These are phyloP conservation scores for Exophiala oligosperma DNA, from an alignment of 2,329 filamentous ascomycete species.

Conservation along the genomic window DNA sequence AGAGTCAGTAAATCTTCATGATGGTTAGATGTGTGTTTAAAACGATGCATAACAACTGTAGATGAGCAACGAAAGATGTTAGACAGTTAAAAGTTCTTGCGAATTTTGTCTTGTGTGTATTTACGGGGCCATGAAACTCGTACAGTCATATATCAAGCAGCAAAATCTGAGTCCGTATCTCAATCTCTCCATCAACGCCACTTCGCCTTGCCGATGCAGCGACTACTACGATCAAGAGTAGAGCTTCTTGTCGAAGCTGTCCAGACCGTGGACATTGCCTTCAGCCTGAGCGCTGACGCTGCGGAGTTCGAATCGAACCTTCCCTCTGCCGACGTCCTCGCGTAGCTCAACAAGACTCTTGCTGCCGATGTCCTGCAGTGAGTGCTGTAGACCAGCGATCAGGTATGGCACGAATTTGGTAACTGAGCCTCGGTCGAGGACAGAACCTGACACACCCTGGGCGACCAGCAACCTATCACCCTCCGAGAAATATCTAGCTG, in stretches of 20 bases:
- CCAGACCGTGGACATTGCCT: slow-evolving; percentile 93
- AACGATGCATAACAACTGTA: no score
- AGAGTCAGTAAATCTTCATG: no score
- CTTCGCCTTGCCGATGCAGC: slow-evolving; percentile 6
- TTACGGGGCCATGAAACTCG: background rate
- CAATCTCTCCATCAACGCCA: slow-evolving; percentile 4
- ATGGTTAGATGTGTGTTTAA: no score
- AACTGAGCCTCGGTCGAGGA: slow-evolving; percentile 66
- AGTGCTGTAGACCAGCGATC: slow-evolving; percentile 93
- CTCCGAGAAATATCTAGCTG: slow-evolving; percentile 97
- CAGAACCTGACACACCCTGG: slow-evolving; percentile 84
- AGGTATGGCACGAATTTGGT: slow-evolving; percentile 96
- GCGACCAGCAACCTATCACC: slow-evolving; percentile 92
- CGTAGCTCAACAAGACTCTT: slow-evolving; percentile 77
- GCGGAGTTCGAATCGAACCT: slow-evolving; percentile 87
- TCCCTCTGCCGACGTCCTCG: slow-evolving; percentile 69
- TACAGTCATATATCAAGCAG: slow-evolving; percentile 8
- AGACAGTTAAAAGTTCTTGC: background rate
- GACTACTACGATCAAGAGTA: slow-evolving; percentile 67
- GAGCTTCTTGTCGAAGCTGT: slow-evolving; percentile 99
- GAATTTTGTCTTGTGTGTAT: background rate
- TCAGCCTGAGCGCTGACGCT: slow-evolving; percentile 94
- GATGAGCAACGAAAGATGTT: no score
- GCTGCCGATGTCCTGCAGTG: slow-evolving; percentile 90
- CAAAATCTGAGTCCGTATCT: background rate